phyloP scores from a whole-genome alignment of 1,284 basidiomycete species.

The Apiotrichum brassicae region DNA sequence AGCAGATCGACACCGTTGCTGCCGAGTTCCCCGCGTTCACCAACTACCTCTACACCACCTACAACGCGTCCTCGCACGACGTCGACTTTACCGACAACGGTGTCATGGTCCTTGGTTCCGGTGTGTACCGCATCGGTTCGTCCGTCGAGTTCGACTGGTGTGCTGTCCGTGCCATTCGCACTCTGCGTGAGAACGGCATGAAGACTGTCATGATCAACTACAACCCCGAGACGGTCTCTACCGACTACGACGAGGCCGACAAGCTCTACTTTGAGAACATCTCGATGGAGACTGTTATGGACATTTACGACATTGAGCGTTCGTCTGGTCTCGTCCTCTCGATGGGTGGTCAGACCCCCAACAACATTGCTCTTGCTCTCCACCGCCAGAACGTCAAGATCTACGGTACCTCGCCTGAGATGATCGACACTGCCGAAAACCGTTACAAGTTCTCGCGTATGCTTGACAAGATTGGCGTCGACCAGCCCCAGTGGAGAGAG shows the following conservation, averaged over 20 bases:
- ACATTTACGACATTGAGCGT: constrained; percentile 90
- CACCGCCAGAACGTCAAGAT: constrained; percentile 96
- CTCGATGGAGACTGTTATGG: constrained; percentile 89
- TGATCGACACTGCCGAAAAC: constrained; percentile 99
- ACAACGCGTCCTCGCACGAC: constrained; percentile 91
- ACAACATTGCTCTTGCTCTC: constrained; percentile 93
- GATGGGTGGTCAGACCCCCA: constrained; percentile 98
- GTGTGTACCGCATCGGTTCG: constrained; percentile 96
- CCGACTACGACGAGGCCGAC: constrained; percentile 98
- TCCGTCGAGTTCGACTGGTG: constrained; percentile 99
- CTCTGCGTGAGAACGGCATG: constrained; percentile 85
- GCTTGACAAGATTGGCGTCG: constrained; percentile 93
- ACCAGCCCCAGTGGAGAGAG: constrained; percentile 97
- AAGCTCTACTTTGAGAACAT: constrained; percentile 99
- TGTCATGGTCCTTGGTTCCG: constrained; percentile 95
- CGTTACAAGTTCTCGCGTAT: constrained; percentile 99
- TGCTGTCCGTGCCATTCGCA: constrained; percentile 92
- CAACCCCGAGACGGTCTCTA: constrained; percentile 98
- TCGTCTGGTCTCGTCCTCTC: constrained; percentile 89
- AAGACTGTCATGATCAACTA: constrained; percentile 99
- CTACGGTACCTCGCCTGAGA: constrained; percentile 96
- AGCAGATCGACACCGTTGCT: constrained; percentile 98
- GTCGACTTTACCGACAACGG: constrained; percentile 83
- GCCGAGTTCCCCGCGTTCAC: constrained; percentile 98
- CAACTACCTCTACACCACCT: constrained; percentile 97